phyloP scores from a whole-genome alignment of 805 yeast genomes.

The Candida rishiriensis region DNA sequence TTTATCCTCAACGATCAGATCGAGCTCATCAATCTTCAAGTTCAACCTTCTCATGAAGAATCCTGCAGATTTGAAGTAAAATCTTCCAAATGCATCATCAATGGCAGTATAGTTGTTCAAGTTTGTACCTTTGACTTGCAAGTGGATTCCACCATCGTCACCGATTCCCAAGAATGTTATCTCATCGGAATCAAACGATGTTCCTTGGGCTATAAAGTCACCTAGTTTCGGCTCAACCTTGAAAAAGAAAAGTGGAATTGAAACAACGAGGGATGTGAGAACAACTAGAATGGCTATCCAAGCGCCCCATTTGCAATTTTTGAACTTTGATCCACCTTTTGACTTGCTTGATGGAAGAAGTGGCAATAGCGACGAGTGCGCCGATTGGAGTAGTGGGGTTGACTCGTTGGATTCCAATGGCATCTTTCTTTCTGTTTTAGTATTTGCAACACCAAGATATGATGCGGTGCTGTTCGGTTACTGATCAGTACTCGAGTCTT shows the following conservation, averaged over 20 bases:
- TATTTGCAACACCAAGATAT: no score
- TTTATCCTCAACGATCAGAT: slow-evolving; percentile 26
- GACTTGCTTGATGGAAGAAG: no score
- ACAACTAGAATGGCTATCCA: slow-evolving; percentile 23
- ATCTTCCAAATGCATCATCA: slow-evolving; percentile 21
- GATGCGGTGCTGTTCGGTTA: no score
- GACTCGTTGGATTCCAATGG: no score
- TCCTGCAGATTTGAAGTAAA: slow-evolving; percentile 32
- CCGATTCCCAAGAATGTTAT: slow-evolving; percentile 28
- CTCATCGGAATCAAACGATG: slow-evolving; percentile 27
- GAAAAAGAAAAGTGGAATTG: slow-evolving; percentile 7
- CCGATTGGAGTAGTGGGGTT: no score
- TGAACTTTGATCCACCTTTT: no score
- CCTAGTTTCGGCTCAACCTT: slow-evolving; percentile 27
- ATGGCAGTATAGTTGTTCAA: slow-evolving; percentile 30
- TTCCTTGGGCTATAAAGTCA: slow-evolving; percentile 29
- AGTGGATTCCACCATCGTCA: slow-evolving; percentile 29
- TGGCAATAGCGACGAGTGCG: no score
- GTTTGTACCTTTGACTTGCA: slow-evolving; percentile 29
- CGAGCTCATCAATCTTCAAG: slow-evolving; percentile 28
- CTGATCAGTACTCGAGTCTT: no score
- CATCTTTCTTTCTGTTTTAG: no score
- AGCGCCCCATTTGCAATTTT: slow-evolving; percentile 15
- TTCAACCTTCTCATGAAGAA: slow-evolving; percentile 23
- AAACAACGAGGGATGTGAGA: slow-evolving; percentile 8